Evolutionary conservation across 805 yeast species (phyloP).

Genomic region (Pichia californica): DNA sequence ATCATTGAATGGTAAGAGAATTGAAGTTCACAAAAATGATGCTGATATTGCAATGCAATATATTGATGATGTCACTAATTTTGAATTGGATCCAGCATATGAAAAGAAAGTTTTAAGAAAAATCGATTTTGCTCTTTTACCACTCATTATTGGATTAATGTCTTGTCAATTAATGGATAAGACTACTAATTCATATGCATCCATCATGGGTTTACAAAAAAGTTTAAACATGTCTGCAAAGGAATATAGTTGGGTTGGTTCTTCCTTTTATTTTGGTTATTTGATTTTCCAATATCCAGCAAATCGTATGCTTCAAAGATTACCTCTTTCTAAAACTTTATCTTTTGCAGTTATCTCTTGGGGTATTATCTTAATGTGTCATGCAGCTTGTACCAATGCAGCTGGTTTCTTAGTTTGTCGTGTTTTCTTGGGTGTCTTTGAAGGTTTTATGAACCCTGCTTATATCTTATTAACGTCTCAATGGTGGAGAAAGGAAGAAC

Average conservation of each 20-base stretch:
- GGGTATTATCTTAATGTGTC: conserved; percentile 41
- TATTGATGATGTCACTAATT: conserved; percentile 11
- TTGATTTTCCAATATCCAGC: conserved; percentile 42
- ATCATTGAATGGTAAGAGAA: conserved; percentile 4
- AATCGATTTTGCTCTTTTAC: conserved; percentile 31
- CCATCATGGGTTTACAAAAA: conserved; percentile 37
- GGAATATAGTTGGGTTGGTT: conserved; percentile 42
- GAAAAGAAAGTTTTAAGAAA: conserved; percentile 21
- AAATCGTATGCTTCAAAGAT: conserved; percentile 32
- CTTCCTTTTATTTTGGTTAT: conserved; percentile 36
- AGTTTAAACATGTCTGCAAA: conserved; percentile 37
- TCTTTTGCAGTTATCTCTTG: conserved; percentile 34
- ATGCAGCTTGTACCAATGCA: conserved; percentile 37
- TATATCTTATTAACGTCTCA: conserved; percentile 29
- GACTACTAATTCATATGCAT: conserved; percentile 37
- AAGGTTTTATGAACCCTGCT: conserved; percentile 27
- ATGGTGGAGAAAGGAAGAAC: conserved; percentile 27
- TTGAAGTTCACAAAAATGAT: conserved; percentile 8
- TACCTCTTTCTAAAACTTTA: conserved; percentile 33
- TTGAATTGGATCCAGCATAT: conserved; percentile 9
- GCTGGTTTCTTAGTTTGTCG: conserved; percentile 41
- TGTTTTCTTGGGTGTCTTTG: conserved; percentile 42
- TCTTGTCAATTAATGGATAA: conserved; percentile 36
- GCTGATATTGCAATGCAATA: conserved; percentile 15
- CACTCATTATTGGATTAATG: conserved; percentile 24